Conservation (phyloP, 345 rosid species). For the Excoecaria cochinchinensis region DNA sequence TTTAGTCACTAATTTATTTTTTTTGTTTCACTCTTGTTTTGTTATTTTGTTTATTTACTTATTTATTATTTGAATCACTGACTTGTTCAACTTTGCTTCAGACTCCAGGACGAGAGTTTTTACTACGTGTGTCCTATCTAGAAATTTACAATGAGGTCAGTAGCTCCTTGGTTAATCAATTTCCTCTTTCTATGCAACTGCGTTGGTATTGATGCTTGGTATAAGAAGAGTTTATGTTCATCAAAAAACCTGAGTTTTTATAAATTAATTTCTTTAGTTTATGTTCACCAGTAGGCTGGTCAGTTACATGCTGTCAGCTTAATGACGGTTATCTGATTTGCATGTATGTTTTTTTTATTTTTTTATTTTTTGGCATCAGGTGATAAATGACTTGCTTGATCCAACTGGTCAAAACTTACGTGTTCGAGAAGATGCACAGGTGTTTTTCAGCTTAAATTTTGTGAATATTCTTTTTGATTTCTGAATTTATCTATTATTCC, state of each 20-base stretch:
- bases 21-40: not conserved
- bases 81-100: constrained; percentile 36
- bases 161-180: not conserved
- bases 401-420: constrained; percentile 99
- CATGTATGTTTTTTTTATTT: constrained; percentile 14
- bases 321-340: constrained; percentile 8
- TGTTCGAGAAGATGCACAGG: constrained; percentile 99
- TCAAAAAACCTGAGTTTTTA: not conserved
- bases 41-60: too few species aligned
- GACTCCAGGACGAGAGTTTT: constrained; percentile 99
- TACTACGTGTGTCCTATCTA: constrained; percentile 96
- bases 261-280: not conserved
- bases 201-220: not conserved
- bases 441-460: constrained; percentile 29
- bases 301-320: not conserved
- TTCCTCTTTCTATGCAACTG: not conserved
- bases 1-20: not conserved
- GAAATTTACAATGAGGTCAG: constrained; percentile 98
- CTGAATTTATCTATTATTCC: not conserved
- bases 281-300: not conserved
- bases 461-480: not conserved
- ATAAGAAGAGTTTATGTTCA: not conserved
- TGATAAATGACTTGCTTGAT: constrained; percentile 98
- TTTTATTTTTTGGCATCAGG: constrained; percentile 50
- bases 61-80: constrained; percentile 7